Evolutionary conservation across 306 rosid species (phyloP).

Genomic region (Vigna unguiculata): DNA sequence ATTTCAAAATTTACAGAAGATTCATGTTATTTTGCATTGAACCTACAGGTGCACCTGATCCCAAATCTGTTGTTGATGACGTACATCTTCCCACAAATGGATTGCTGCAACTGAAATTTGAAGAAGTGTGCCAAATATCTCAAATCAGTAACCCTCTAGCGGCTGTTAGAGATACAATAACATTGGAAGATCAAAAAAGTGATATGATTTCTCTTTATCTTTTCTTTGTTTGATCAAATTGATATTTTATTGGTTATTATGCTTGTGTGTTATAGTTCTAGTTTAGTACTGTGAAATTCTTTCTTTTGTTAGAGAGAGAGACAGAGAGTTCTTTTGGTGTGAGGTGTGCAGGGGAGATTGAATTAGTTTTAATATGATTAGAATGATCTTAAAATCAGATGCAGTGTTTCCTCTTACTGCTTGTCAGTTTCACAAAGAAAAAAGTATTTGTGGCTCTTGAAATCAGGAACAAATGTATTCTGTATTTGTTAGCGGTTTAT

Average conservation of each 20-base stretch:
- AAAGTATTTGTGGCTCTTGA: background rate
- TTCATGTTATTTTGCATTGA: conserved; percentile 33
- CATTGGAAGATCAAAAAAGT: conserved; percentile 46
- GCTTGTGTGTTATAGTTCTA: conserved; percentile 10
- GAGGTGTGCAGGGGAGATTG: background rate
- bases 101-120: conserved; percentile 38
- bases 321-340: background rate
- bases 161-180: conserved; percentile 25
- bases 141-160: conserved; percentile 32
- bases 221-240: conserved; percentile 28
- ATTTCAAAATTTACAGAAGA: background rate
- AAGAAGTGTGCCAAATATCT: conserved; percentile 45
- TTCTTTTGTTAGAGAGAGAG: background rate
- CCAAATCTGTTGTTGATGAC: conserved; percentile 19
- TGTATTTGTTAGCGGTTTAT: no score
- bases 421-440: background rate
- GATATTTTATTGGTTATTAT: conserved; percentile 4
- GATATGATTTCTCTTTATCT: conserved; percentile 17
- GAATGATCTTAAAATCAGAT: background rate
- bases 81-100: background rate
- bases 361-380: conserved; percentile 29
- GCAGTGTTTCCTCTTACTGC: conserved; percentile 7
- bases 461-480: no score
- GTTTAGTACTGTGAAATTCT: conserved; percentile 9
- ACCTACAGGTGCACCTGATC: conserved; percentile 49